A percentile compares a stretch with the other conserved stretches of the same genome.
phyloP scores from a whole-genome alignment of 805 yeast species.

The Tetrapisispora namnaoensis region DNA sequence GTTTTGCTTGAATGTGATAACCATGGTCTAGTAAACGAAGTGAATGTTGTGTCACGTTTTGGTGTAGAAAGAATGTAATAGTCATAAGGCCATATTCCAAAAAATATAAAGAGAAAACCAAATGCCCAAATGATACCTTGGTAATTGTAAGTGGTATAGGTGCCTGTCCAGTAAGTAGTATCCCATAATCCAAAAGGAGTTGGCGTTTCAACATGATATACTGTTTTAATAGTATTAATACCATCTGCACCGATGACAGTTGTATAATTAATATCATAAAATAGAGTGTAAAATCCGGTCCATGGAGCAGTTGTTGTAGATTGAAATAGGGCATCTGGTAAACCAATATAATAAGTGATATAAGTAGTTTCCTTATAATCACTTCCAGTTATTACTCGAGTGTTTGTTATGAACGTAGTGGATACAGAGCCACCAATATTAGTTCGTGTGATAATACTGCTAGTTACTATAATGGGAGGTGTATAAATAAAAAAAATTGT shows the following conservation, averaged over 20 bases:
- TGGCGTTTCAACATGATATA: conserved; percentile 8
- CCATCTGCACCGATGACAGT: conserved; percentile 1
- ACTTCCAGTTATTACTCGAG: background rate
- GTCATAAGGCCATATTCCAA: conserved; percentile 2
- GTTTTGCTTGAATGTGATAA: background rate
- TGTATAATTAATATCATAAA: conserved; percentile 1
- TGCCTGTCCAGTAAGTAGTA: background rate
- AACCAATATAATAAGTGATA: background rate
- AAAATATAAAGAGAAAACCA: background rate
- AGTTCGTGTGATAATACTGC: background rate
- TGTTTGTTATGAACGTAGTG: background rate
- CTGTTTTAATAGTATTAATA: background rate
- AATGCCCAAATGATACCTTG: background rate
- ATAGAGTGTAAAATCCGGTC: background rate
- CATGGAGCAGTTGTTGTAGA: conserved; percentile 1
- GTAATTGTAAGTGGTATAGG: background rate
- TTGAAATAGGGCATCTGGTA: background rate
- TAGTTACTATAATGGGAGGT: background rate
- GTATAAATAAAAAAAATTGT: conserved; percentile 8
- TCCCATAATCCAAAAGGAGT: background rate
- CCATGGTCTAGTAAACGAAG: background rate
- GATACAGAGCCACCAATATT: background rate
- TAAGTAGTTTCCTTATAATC: background rate
- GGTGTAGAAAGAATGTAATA: background rate
- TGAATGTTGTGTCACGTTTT: background rate